Percentiles rank a stretch among this genome's conserved stretches.
Conservation (phyloP, 495 filamentous ascomycete genomes). For the Penicilliopsis zonata region DNA sequence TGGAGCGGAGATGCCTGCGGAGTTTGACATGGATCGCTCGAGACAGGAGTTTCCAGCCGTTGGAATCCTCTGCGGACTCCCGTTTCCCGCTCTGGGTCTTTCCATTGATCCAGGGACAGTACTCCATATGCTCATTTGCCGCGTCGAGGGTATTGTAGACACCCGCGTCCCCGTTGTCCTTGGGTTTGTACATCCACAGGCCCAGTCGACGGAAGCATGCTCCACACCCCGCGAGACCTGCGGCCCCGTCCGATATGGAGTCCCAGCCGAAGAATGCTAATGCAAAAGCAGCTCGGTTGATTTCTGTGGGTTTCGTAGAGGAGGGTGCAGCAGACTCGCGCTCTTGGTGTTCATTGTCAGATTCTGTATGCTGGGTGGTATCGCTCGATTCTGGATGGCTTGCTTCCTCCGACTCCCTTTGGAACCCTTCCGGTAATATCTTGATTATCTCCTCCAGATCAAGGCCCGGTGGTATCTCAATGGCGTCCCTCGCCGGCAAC, state of each 20-base stretch:
- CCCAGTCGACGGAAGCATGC: conserved; percentile 84
- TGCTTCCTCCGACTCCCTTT: no score
- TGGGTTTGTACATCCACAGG: conserved; percentile 80
- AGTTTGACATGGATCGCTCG: conserved; percentile 29
- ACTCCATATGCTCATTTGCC: conserved; percentile 60
- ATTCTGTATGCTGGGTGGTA: conserved; percentile 8
- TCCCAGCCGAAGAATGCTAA: conserved; percentile 85
- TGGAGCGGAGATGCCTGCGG: conserved; percentile 21
- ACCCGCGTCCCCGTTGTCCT: conserved; percentile 40
- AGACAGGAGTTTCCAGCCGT: conserved; percentile 34
- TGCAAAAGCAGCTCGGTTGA: conserved; percentile 56
- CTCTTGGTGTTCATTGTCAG: conserved; percentile 1
- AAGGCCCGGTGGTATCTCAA: conserved; percentile 30
- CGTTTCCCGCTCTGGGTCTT: conserved; percentile 40
- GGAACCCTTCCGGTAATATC: conserved; percentile 21
- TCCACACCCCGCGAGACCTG: conserved; percentile 62
- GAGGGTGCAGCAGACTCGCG: conserved; percentile 7
- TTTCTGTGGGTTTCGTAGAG: conserved; percentile 4
- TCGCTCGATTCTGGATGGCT: no score
- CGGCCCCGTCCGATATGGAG: conserved; percentile 48
- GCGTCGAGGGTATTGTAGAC: conserved; percentile 54
- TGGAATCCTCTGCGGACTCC: conserved; percentile 18
- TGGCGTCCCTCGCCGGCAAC: conserved; percentile 37
- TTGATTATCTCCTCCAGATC: conserved; percentile 21
- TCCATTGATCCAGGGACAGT: conserved; percentile 68